Base-by-base conservation (phyloP, 495 filamentous ascomycete species). In the Talaromyces thailandensis region DNA sequence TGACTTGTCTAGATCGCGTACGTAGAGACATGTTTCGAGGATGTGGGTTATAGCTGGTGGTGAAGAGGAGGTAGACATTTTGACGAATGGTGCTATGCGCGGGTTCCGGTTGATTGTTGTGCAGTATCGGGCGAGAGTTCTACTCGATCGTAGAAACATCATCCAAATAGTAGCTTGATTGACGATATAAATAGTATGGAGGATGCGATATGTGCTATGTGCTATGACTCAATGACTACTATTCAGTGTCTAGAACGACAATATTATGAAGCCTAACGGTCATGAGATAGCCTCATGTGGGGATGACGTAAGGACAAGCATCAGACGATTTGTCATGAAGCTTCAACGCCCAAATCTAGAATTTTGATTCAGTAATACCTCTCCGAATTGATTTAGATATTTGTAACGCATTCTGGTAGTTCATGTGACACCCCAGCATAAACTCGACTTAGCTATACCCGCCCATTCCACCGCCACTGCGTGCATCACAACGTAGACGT, bases 11-110 rank as follows among this genome's bases (percentile, higher is more conserved):
- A 58, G 24, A 24, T 58, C 56, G 56, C 56, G 56, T 21, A 58
- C 56, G 56, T 58, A 58, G 32, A 58, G 56, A 58, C 56, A 58
- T 18, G 56, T 58, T 58, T 58, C 56, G 2, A 58, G 56, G 2
- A 58, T 58, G 31, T 58, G 56, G n/a, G 56, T 37, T 9, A 58
- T 58, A 9, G 56, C 23, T 18, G 56, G 56, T 58, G 51, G 51
- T 16, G 28, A 23, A 58, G 56, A 21, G 3, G 51, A 55, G 7
- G 51, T 55, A 16, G 24, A 55, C 51, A 55, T 55, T 9, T 55
- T 55, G 4, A 55, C 9, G 51, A 55, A 28, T 4, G 51, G 21
- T 26, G 12, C 2, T 25, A 25, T 28, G 51, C 9, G 23, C 23
- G 4, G 45, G 45, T 8, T 48, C 21, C 6, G 6, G 11, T n/a